phyloP scores from a whole-genome alignment of 2,329 filamentous ascomycete genomes.

The Podosphaera xanthii region DNA sequence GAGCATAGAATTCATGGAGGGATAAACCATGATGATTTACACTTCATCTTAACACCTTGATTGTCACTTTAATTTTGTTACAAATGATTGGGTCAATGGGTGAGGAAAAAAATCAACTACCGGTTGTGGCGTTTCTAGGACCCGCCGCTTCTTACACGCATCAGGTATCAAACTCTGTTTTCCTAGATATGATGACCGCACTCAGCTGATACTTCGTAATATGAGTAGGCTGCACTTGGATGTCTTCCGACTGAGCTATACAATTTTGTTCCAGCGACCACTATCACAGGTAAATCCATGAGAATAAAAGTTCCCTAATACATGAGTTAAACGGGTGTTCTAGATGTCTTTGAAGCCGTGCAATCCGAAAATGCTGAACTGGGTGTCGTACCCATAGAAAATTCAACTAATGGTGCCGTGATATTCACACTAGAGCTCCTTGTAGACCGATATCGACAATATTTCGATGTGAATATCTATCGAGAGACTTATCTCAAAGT shows the following conservation, averaged over 20 bases:
- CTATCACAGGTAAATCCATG: conserved; percentile 19
- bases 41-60: too few species aligned
- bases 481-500: conserved; percentile 74
- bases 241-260: conserved; percentile 20
- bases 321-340: background rate
- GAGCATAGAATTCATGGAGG: too few species aligned
- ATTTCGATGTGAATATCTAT: conserved; percentile 50
- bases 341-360: conserved; percentile 61
- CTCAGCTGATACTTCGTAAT: background rate
- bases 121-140: conserved; percentile 33
- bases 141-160: conserved; percentile 46
- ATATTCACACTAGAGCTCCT: conserved; percentile 77
- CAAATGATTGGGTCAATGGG: too few species aligned
- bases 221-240: conserved; percentile 28
- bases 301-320: background rate
- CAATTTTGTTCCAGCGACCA: conserved; percentile 20
- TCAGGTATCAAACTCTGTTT: conserved; percentile 26
- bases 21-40: too few species aligned
- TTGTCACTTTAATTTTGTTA: too few species aligned
- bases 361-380: conserved; percentile 40
- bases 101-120: background rate
- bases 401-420: conserved; percentile 84
- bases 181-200: background rate
- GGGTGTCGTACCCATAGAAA: conserved; percentile 86
- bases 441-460: conserved; percentile 43